These are phyloP conservation scores for Entomortierella lignicola DNA, from an alignment of 192 early-diverging fungal genomes.

Conservation along the genomic window DNA sequence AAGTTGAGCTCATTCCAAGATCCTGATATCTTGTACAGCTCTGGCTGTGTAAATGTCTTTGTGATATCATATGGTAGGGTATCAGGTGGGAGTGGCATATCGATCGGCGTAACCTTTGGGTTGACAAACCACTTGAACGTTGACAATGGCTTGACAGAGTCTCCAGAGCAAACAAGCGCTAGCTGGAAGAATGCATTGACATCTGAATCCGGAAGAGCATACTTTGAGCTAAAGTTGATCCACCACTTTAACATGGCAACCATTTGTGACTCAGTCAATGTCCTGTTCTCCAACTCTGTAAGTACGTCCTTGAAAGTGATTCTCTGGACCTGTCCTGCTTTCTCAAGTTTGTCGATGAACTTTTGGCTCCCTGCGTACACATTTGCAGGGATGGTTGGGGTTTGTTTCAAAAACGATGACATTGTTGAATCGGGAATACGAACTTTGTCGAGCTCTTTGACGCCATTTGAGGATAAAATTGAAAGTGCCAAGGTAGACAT, in stretches of 20 bases:
- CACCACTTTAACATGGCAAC: slow-evolving; percentile 83
- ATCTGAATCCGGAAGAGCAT: slow-evolving; percentile 46
- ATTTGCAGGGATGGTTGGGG: slow-evolving; percentile 68
- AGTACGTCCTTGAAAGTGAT: slow-evolving; percentile 74
- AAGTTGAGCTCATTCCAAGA: slow-evolving; percentile 67
- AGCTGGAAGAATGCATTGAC: slow-evolving; percentile 59
- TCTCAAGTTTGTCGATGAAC: slow-evolving; percentile 64
- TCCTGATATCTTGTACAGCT: slow-evolving; percentile 66
- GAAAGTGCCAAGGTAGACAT: slow-evolving; percentile 58
- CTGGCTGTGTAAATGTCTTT: slow-evolving; percentile 69
- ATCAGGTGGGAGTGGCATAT: slow-evolving; percentile 68
- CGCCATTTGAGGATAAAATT: slow-evolving; percentile 77
- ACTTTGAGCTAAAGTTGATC: slow-evolving; percentile 60
- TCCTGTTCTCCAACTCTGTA: slow-evolving; percentile 68
- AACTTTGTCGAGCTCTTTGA: slow-evolving; percentile 60
- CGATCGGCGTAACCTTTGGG: slow-evolving; percentile 70
- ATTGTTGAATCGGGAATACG: slow-evolving; percentile 74
- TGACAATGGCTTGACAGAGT: slow-evolving; percentile 57
- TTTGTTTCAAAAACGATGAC: slow-evolving; percentile 69
- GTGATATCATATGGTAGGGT: slow-evolving; percentile 73
- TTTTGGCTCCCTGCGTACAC: slow-evolving; percentile 66
- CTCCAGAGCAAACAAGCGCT: slow-evolving; percentile 60
- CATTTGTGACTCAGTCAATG: slow-evolving; percentile 68
- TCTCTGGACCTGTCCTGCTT: slow-evolving; percentile 55
- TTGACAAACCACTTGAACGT: slow-evolving; percentile 72